Conservation (phyloP, 257 asterid species). For the Mentha longifolia region DNA sequence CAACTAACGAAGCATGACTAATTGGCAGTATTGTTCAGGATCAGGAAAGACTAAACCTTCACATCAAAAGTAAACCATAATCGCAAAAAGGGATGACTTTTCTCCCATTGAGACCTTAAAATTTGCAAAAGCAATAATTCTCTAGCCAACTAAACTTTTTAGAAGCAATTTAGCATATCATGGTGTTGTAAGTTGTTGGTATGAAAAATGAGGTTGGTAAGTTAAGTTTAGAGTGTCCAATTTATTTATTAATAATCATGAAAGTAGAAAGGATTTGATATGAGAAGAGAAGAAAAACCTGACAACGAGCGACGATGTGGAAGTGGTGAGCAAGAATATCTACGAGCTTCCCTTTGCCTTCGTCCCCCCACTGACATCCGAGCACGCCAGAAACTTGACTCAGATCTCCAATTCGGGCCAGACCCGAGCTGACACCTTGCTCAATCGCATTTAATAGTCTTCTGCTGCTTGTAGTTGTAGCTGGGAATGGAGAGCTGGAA, state of each 20-base stretch:
- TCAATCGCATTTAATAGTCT: constrained; percentile 42
- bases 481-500: too few species aligned
- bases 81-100: too few species aligned
- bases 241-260: too few species aligned
- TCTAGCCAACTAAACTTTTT: neutral
- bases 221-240: too few species aligned
- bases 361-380: constrained; percentile 99
- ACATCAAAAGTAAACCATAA: too few species aligned
- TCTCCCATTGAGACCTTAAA: neutral
- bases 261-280: neutral
- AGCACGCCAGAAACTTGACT: constrained; percentile 94
- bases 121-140: neutral
- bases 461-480: constrained; percentile 33
- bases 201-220: too few species aligned
- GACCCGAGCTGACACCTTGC: too few species aligned
- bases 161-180: constrained; percentile 5
- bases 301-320: constrained; percentile 95
- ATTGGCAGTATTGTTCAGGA: neutral
- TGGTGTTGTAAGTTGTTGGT: too few species aligned
- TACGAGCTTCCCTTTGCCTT: constrained; percentile 95
- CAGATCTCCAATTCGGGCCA: constrained; percentile 72
- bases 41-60: too few species aligned
- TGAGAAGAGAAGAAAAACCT: constrained; percentile 52
- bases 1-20: neutral
- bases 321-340: constrained; percentile 87